Conservation (phyloP, 2,329 filamentous ascomycete species). For the Scedosporium aurantiacum region DNA sequence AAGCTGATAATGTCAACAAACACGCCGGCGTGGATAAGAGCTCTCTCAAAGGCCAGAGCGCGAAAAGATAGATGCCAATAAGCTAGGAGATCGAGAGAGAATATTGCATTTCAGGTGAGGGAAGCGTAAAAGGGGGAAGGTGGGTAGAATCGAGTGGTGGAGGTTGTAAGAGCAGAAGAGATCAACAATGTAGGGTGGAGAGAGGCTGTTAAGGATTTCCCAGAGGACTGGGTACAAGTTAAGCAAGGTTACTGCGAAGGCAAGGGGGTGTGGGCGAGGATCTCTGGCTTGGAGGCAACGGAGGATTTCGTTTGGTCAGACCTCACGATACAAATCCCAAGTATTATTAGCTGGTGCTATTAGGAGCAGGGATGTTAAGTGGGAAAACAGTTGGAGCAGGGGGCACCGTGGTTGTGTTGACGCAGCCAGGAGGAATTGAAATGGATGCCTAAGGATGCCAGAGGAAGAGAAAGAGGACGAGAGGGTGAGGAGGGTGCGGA, state of each 20-base stretch:
- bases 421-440: background rate
- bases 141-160: background rate
- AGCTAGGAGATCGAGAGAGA: background rate
- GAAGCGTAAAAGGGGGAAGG: background rate
- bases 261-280: background rate
- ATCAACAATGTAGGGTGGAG: background rate
- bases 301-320: conserved; percentile 1
- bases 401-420: background rate
- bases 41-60: background rate
- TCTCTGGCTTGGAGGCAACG: background rate
- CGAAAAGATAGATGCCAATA: background rate
- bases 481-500: background rate
- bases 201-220: background rate
- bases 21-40: background rate
- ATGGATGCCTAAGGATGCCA: background rate
- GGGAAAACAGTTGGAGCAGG: background rate
- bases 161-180: background rate
- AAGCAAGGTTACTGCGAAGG: background rate
- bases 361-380: conserved; percentile 4
- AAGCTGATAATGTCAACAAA: background rate
- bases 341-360: background rate
- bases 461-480: background rate
- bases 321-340: no score
- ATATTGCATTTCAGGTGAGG: background rate
- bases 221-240: background rate